These are phyloP conservation scores for Chaetomium fimeti DNA, from an alignment of 495 filamentous ascomycete genomes.

Conservation along the genomic window DNA sequence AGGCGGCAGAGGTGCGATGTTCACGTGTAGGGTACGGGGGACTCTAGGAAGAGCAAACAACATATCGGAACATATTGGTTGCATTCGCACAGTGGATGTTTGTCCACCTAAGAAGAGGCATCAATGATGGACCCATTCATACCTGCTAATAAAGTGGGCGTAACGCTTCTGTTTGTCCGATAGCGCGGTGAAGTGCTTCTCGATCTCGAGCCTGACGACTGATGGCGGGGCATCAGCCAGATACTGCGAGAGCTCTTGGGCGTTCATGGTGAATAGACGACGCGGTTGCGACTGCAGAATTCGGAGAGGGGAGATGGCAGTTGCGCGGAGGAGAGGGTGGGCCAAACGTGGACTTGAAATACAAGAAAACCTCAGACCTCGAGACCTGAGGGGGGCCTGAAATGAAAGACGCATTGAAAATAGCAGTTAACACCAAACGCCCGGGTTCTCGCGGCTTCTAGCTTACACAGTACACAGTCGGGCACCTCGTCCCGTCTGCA, in stretches of 20 bases:
- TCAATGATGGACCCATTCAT: conserved; percentile 25
- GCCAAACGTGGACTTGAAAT: not conserved
- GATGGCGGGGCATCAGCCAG: conserved; percentile 86
- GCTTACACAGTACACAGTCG: not conserved
- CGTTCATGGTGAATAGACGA: conserved; percentile 43
- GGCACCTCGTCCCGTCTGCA: conserved; percentile 6
- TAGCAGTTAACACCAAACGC: conserved; percentile 21
- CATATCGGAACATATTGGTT: not conserved
- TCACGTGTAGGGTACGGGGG: not conserved
- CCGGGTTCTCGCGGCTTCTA: not conserved
- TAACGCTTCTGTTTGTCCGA: conserved; percentile 78
- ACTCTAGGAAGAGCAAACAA: not conserved
- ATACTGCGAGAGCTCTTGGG: conserved; percentile 64
- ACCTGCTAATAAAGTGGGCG: conserved; percentile 89
- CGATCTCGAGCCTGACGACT: conserved; percentile 80
- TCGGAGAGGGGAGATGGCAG: conserved; percentile 10
- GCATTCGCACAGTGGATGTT: not conserved
- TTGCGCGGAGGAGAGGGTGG: conserved; percentile 1
- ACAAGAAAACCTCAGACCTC: conserved; percentile 15
- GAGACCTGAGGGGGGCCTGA: conserved; percentile 24
- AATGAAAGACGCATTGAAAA: conserved; percentile 29
- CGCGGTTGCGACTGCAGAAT: conserved; percentile 15
- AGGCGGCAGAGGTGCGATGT: not conserved
- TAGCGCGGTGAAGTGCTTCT: conserved; percentile 83
- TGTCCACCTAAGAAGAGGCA: too few relatives aligned